Evolutionary conservation across 1,284 basidiomycete genomes (phyloP).

Genomic region (Fistulinella cinereoalba): DNA sequence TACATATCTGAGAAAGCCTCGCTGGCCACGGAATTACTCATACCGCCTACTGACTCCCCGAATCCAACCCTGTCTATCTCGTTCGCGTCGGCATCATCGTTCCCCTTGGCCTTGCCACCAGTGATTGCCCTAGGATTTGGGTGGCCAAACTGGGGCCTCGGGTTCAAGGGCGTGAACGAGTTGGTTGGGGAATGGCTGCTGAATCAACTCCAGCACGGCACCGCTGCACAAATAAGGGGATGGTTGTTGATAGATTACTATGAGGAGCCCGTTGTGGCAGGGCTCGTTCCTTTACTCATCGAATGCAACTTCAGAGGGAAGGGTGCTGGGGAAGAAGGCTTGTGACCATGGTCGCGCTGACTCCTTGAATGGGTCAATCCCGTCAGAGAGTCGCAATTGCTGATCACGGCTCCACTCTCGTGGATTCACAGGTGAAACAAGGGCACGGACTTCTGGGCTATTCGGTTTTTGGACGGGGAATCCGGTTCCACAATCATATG

Average conservation of each 20-base stretch:
- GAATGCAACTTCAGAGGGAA: constrained; percentile 71
- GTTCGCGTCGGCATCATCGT: constrained; percentile 77
- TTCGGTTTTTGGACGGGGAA: too few species aligned
- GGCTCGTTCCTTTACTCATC: constrained; percentile 62
- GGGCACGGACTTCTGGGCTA: too few species aligned
- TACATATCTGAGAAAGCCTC: constrained; percentile 76
- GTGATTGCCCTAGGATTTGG: constrained; percentile 77
- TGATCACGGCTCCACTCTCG: constrained; percentile 5
- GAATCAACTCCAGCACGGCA: constrained; percentile 35
- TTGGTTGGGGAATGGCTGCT: constrained; percentile 71
- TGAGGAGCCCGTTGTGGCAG: constrained; percentile 47
- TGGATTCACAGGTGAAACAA: too few species aligned
- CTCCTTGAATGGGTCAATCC: background rate
- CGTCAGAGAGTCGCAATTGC: background rate
- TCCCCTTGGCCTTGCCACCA: constrained; percentile 75
- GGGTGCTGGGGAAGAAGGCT: constrained; percentile 44
- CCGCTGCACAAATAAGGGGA: constrained; percentile 39
- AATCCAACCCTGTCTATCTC: constrained; percentile 60
- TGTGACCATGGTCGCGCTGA: background rate
- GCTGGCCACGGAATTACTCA: constrained; percentile 52
- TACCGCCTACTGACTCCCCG: constrained; percentile 40
- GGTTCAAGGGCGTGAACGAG: constrained; percentile 81
- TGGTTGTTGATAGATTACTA: constrained; percentile 77
- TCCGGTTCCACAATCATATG: too few species aligned
- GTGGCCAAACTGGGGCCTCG: constrained; percentile 69